Conservation (phyloP, 495 filamentous ascomycete genomes). For the Trichoderma orchidacearum region DNA sequence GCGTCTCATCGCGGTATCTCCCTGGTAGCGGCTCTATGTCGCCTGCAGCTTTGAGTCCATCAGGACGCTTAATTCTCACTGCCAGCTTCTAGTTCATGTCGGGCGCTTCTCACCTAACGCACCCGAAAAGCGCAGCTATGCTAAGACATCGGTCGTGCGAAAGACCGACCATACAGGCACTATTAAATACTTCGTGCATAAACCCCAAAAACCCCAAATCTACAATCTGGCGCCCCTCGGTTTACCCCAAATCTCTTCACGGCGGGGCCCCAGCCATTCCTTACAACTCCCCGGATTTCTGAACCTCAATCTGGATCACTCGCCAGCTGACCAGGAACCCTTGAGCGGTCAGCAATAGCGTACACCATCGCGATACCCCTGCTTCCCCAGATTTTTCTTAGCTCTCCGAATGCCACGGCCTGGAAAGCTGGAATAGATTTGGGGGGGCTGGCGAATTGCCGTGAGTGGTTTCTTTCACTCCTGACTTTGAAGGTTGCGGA, state of each 20-base stretch:
- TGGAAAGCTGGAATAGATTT: not conserved
- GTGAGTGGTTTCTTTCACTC: not conserved
- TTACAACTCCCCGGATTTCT: not conserved
- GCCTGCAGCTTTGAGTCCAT: not conserved
- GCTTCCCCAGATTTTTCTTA: not conserved
- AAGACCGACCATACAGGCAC: too few relatives aligned
- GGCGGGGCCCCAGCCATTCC: not conserved
- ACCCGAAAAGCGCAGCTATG: too few relatives aligned
- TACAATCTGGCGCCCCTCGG: not conserved
- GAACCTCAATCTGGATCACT: not conserved
- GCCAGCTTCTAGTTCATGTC: too few relatives aligned
- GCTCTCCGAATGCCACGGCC: not conserved
- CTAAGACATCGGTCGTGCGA: too few relatives aligned
- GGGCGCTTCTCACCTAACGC: not conserved
- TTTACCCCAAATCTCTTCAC: not conserved
- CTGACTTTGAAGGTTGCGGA: not conserved
- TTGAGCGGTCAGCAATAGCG: not conserved
- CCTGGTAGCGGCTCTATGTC: too few relatives aligned
- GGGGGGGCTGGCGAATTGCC: not conserved
- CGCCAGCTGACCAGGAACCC: not conserved
- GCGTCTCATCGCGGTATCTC: too few relatives aligned
- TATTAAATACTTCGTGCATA: not conserved
- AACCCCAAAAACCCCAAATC: not conserved
- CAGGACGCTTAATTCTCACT: not conserved
- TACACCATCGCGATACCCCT: slow-evolving; percentile 1